Base-by-base conservation (phyloP, 73 alveolate species). In the Paramecium sexaurelia region DNA sequence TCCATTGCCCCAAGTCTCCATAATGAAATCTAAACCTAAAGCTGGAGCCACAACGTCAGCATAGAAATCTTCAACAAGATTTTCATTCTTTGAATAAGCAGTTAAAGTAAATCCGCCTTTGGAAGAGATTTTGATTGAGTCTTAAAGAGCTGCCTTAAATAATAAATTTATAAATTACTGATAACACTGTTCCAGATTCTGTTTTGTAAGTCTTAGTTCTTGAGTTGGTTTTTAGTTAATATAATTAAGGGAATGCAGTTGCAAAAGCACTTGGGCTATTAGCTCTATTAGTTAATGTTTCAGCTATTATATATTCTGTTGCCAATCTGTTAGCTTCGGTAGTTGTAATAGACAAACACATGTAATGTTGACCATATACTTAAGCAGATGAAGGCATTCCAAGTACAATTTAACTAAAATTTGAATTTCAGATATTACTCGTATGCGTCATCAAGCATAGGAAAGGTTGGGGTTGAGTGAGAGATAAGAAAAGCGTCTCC, bases 1-100 rank as follows among this genome's bases (percentile, higher is more conserved):
- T 35, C 87, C 87, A 55, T 71, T 61, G 6, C 93, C 93, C 93
- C 93, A 86, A 19, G 87, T 86, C 35, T 86, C 93, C 47, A 86
- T 78, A 7, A 86, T 61, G 13, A 86, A 55, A n/a, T 35, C 61
- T 7, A 37, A 37, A 7, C 75, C 51, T 6, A 86, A 55, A 1
- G 83, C 51, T 3, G 93, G 15, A n/a, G 93, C 93, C 7, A 51
- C 78, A 8, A 86, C 85, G 0, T 86, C 57, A 15, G 83, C 93
- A 37, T 86, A 86, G 33, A 86, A 86, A 66, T 71, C 87, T 35
- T 55, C 88, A 19, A n/a, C 87, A 56, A 19, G 45, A 19, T 39
- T 55, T 78, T 33, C 73, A 86, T 86, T 86, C 37, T 24, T 71
- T 39, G 85, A 17, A 86, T 57, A 55, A 55, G 71, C 87, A 1